Percentiles rank a stretch among this genome's conserved stretches.
Evolutionary conservation across 1,284 basidiomycete species (phyloP).

Genomic region (Schizophyllum amplum): DNA sequence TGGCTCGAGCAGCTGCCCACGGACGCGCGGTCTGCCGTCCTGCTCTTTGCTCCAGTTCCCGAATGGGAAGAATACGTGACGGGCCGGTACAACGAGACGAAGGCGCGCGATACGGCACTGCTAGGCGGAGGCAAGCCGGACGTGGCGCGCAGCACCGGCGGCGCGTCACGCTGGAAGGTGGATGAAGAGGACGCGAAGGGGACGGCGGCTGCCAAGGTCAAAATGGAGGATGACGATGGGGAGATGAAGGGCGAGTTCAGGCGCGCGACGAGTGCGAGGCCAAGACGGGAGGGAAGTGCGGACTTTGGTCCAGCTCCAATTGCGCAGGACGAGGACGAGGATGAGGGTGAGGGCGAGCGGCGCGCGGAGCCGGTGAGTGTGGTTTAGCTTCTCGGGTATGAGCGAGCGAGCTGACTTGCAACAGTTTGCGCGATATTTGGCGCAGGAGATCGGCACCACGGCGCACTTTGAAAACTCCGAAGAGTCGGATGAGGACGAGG

Average conservation of each 20-base stretch:
- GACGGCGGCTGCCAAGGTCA: constrained; percentile 16
- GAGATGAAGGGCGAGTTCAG: constrained; percentile 50
- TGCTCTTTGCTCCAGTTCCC: constrained; percentile 62
- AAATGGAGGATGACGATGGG: constrained; percentile 10
- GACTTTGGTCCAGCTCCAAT: constrained; percentile 58
- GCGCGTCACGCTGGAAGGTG: constrained; percentile 53
- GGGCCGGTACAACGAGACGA: constrained; percentile 80
- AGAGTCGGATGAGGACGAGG: constrained; percentile 58
- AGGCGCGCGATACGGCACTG: constrained; percentile 68
- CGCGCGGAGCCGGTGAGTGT: constrained; percentile 19
- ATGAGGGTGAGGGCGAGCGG: constrained; percentile 25
- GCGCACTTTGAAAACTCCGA: constrained; percentile 42
- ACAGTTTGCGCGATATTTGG: constrained; percentile 69
- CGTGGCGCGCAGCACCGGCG: constrained; percentile 27
- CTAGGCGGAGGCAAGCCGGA: constrained; percentile 80
- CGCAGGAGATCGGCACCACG: constrained; percentile 59
- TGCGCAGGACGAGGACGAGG: constrained; percentile 39
- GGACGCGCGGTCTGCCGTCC: constrained; percentile 62
- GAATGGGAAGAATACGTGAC: constrained; percentile 87
- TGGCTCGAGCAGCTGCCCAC: constrained; percentile 81
- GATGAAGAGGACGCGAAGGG: constrained; percentile 53
- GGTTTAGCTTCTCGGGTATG: neutral
- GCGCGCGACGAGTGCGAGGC: constrained; percentile 34
- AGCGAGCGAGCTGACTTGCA: constrained; percentile 5
- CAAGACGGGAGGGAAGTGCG: constrained; percentile 44